Percentiles rank a stretch among this genome's conserved stretches.
Conservation (phyloP, 2,329 filamentous ascomycete genomes). For the Dendrostoma leiphaemia region DNA sequence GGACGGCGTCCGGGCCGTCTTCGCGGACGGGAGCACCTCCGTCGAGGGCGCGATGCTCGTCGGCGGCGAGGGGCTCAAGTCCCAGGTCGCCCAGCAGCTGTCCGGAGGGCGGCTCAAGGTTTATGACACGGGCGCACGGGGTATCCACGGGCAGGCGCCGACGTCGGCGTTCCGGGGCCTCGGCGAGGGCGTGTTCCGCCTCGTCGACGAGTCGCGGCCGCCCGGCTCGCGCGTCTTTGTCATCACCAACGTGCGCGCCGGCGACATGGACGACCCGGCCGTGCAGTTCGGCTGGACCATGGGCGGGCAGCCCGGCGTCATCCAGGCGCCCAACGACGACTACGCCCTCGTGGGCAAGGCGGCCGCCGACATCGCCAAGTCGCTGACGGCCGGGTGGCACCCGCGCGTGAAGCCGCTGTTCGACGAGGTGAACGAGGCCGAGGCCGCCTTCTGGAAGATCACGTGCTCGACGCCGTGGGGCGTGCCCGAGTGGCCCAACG, state of each 20-base stretch:
- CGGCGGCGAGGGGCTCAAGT: conserved; percentile 63
- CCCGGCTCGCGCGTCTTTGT: conserved; percentile 48
- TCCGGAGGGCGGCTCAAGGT: conserved; percentile 57
- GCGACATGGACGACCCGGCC: conserved; percentile 56
- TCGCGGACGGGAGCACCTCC: conserved; percentile 58
- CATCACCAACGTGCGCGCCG: conserved; percentile 63
- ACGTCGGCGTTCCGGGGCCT: conserved; percentile 59
- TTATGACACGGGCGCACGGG: conserved; percentile 61
- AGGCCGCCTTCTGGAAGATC: conserved; percentile 67
- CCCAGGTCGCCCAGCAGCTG: conserved; percentile 57
- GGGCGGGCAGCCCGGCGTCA: conserved; percentile 54
- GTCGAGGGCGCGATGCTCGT: conserved; percentile 58
- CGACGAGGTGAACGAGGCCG: conserved; percentile 52
- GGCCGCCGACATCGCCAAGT: conserved; percentile 57
- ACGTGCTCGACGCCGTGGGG: conserved; percentile 59
- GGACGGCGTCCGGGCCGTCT: conserved; percentile 54
- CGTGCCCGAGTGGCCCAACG: conserved; percentile 59
- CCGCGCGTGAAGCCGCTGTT: conserved; percentile 54
- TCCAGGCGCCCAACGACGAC: conserved; percentile 58
- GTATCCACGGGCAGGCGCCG: conserved; percentile 65
- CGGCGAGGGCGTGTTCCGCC: conserved; percentile 62
- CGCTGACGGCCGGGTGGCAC: conserved; percentile 54
- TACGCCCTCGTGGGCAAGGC: conserved; percentile 54
- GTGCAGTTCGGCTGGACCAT: conserved; percentile 64
- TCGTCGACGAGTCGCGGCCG: conserved; percentile 46